Evolutionary conservation across 2,329 filamentous ascomycete species (phyloP), one percentile per base, ranked within the genome.

Genomic region (Lecanicillium sp.): DNA sequence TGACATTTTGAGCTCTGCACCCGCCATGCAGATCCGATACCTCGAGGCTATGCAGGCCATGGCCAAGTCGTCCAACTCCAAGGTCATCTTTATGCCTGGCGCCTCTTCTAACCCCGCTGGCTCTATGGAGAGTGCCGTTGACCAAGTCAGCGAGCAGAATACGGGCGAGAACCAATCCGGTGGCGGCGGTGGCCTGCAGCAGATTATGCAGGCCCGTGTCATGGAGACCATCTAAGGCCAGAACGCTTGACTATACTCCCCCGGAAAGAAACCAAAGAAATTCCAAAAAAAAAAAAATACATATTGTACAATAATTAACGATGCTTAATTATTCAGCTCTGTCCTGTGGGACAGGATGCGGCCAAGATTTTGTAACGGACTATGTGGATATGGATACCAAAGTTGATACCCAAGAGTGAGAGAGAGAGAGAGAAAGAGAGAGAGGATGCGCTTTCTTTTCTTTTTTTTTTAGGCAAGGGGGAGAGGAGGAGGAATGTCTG

Each of bases 11-110:
- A 85, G 79, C 46, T 87, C 80, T 13, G 90, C 90, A 0, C 92
- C 92, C 3, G 92, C 92, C 51, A 98, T 98, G 92, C 89, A 95
- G 67, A 95, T 95, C 67, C 74, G 89, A 49, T 96, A 96, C 63
- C 83, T 98, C 49, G 92, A 98, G 67, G 89, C 92, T 4, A 96
- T 96, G 90, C 92, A 96, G 62, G 78, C 86, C 30, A 98, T 98
- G 90, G 92, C 92, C 52, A 96, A 95, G 75, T 78, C 78, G 0
- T 86, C 88, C 34, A 94, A 89, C 64, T 80, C 74, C 65, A 94
- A 94, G 66, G 83, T 92, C 54, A 89, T 92, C 54, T 92, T 90
- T 71, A 55, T 92, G 53, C 84, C 83, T 9, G 78, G 69, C 9
- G 57, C 60, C 22, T 49, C 51, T 33, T 63, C 56, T 48, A 75